These are phyloP conservation scores for Sporisorium reilianum DNA, from an alignment of 1,284 basidiomycete species.

Conservation along the genomic window DNA sequence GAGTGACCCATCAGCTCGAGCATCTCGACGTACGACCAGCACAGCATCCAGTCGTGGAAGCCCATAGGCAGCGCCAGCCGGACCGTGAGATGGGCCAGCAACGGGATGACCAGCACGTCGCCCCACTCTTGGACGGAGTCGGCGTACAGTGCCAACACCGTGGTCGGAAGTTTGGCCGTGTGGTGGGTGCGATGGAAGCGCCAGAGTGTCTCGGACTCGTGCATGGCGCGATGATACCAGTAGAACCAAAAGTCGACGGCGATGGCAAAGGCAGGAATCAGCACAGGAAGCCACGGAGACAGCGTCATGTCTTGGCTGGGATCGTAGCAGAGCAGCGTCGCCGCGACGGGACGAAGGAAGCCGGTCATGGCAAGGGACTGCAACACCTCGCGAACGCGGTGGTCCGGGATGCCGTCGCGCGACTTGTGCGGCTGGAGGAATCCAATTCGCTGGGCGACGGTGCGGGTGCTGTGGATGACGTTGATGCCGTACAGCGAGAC, in stretches of 20 bases:
- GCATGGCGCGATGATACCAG: conserved; percentile 60
- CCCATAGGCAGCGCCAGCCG: conserved; percentile 18
- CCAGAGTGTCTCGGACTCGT: conserved; percentile 58
- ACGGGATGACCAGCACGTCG: conserved; percentile 54
- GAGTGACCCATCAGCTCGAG: conserved; percentile 58
- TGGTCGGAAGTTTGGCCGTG: conserved; percentile 56
- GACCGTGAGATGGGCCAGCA: conserved; percentile 33
- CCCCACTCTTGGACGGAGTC: conserved; percentile 57
- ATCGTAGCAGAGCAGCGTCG: conserved; percentile 50
- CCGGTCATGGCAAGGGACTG: conserved; percentile 34
- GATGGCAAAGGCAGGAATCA: conserved; percentile 43
- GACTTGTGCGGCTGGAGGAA: conserved; percentile 49
- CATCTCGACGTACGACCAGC: conserved; percentile 45
- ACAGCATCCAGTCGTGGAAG: conserved; percentile 45
- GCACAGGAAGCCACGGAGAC: conserved; percentile 43
- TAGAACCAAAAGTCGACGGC: conserved; percentile 63
- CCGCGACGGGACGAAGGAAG: conserved; percentile 45
- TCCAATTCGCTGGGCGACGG: conserved; percentile 36
- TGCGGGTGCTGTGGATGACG: conserved; percentile 27
- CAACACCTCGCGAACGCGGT: conserved; percentile 27
- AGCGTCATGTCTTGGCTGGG: conserved; percentile 23
- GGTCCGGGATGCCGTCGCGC: conserved; percentile 55
- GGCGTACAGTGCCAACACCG: conserved; percentile 50
- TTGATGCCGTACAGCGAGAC: conserved; percentile 38
- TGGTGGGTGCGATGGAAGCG: conserved; percentile 50